phyloP scores from a whole-genome alignment of 805 yeast genomes.

The Wickerhamiella australiensis region DNA sequence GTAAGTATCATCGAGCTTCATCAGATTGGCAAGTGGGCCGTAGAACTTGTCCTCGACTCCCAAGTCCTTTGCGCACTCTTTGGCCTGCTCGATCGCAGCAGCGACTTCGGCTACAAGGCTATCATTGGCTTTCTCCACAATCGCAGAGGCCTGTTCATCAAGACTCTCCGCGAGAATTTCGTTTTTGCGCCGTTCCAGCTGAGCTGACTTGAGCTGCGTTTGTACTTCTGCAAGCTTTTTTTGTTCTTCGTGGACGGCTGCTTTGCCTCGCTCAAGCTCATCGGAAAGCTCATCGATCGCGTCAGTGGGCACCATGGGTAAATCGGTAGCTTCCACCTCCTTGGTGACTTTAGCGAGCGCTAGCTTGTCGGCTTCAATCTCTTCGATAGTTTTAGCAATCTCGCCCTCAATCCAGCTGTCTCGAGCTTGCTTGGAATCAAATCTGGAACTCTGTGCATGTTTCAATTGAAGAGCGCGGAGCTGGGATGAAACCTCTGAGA shows the following conservation, averaged over 20 bases:
- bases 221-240: constrained; percentile 29
- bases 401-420: constrained; percentile 46
- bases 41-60: constrained; percentile 51
- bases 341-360: background rate
- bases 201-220: constrained; percentile 57
- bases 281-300: constrained; percentile 25
- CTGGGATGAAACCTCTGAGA: constrained; percentile 20
- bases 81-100: constrained; percentile 55
- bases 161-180: constrained; percentile 46
- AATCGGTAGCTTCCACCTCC: constrained; percentile 19
- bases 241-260: constrained; percentile 16
- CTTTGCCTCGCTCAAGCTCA: constrained; percentile 25
- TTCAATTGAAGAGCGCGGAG: constrained; percentile 43
- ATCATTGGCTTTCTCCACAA: background rate
- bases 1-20: constrained; percentile 69
- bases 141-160: constrained; percentile 35
- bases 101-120: background rate
- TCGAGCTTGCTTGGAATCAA: constrained; percentile 44
- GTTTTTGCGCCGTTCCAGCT: constrained; percentile 68
- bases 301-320: constrained; percentile 24
- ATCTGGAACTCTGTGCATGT: constrained; percentile 55
- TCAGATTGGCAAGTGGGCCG: constrained; percentile 79
- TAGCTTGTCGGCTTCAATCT: background rate
- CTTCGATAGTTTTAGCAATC: background rate
- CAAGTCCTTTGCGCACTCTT: constrained; percentile 46